Evolutionary conservation across 192 early-diverging fungal species (phyloP), one percentile per base, ranked within the genome.

Genomic region (Entomortierella beljakovae): DNA sequence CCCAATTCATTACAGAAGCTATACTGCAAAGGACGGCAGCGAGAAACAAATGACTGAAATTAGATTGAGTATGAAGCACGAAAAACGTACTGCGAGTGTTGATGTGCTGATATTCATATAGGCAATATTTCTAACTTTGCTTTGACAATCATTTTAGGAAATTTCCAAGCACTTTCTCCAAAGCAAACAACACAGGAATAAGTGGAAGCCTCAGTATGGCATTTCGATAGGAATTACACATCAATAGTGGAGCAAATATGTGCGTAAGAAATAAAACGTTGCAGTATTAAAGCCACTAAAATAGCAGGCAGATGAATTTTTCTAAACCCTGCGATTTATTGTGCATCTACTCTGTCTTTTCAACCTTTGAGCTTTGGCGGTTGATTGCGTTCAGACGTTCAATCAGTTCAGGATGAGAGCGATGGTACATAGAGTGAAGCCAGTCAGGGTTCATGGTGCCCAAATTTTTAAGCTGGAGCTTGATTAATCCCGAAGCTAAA

Each of bases 401-500:
- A 6, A 95, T 88, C 28, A 99, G 84, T 40, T 94, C 94, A 46
- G 97, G 97, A 64, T 98, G 96, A 10, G 92, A 94, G 55, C 95
- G 93, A 68, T 98, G 90, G 83, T 91, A 97, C n/a, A 93, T 92
- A 50, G 92, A 94, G 71, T 96, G 96, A 61, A 93, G 87, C 59
- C 87, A 86, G 70, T 98, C 96, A 13, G 94, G 89, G 57, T 95
- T 96, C 81, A 97, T 86, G 23, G 91, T 91, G 40, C 91, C 88
- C 80, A 94, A 87, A 81, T 98, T 99, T 86, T 96, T 92, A 3
- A 93, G 87, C 68, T 96, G 92, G 26, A 99, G 74, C 79, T 99
- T 98, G 64, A 97, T 93, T 65, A 99, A 81, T 7, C 88, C 92
- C 42, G 89, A 89, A 18, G 89, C 87, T 48, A 99, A 82, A 26